Base-by-base conservation (phyloP, 2,329 filamentous ascomycete genomes). In the Penicillium sp. region DNA sequence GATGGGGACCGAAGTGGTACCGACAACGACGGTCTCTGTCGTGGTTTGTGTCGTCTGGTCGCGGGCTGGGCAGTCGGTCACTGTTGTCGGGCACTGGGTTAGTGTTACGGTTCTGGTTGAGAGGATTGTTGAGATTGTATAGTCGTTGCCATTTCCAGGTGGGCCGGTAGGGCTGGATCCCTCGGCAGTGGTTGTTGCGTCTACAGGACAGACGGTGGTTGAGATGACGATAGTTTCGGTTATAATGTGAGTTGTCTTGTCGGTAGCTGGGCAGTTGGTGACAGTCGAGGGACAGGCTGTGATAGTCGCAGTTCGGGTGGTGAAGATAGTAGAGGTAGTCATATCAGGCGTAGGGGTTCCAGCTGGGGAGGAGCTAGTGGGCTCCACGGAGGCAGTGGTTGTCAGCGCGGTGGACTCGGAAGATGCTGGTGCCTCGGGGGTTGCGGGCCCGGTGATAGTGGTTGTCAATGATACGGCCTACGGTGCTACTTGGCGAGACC, bases 261-360 rank as follows among this genome's bases (percentile, higher is more conserved):
- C 47, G 15, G 49, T 53, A 12, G 58, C 58, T 39, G 68, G 67
- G 45, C 68, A 71, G 43, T 70, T 35, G 1, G 68, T 67, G 0
- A 70, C 61, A 15, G 59, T 63, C 5, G 68, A 56, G 3, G 65
- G 61, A 29, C 68, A 70, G 9, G 55, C 52, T 6, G 66, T 70
- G 49, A 68, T 57, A 5, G 68, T 71, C 36, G 66, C 60, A 12
- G 59, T 58, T 6, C 48, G 57, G 12, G 63, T 66, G 10, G 50
- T 54, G 43, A 61, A 64, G n/a, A 67, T 57, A 19, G 64, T 67
- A 17, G 66, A 68, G 10, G 61, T 68, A 3, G 64, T 66, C 29
- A 56, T 38, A 8, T 56, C 48, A 6, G 49, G 51, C 25, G 41
- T 15, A 27, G n/a, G 19, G 12, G 44, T 47, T 36, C 8, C 36